Conservation (phyloP, 2,329 filamentous ascomycete genomes). For the Herpotrichia juniperi region DNA sequence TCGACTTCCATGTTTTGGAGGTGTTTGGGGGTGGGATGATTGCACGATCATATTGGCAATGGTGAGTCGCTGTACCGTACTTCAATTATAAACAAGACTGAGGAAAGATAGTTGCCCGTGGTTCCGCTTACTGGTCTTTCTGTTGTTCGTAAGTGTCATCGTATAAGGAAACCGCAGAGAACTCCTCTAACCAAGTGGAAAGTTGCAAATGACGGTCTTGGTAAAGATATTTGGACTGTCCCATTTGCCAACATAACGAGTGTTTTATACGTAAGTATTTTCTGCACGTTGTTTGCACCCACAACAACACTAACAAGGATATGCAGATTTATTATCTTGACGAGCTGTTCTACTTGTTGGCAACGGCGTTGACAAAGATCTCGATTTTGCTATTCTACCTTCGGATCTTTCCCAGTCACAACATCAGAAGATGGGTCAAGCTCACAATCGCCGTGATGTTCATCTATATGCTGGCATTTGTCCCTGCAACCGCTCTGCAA, state of each 20-base stretch:
- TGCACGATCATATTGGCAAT: conserved; percentile 46
- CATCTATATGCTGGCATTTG: conserved; percentile 26
- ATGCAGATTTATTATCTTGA: conserved; percentile 29
- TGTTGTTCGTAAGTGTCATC: conserved; percentile 13
- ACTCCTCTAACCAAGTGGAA: conserved; percentile 3
- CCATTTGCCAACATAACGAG: conserved; percentile 49
- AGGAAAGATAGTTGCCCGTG: conserved; percentile 16
- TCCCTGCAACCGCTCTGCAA: conserved; percentile 21
- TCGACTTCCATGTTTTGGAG: conserved; percentile 41
- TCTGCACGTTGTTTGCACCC: background rate
- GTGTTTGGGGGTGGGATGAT: conserved; percentile 48
- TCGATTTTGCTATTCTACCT: conserved; percentile 39
- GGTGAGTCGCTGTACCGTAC: conserved; percentile 23
- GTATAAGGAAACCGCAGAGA: conserved; percentile 7
- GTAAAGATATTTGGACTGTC: conserved; percentile 59
- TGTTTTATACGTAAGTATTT: conserved; percentile 44
- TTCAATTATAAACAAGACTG: conserved; percentile 2
- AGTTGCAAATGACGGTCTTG: conserved; percentile 50
- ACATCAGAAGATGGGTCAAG: conserved; percentile 21
- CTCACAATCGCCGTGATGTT: conserved; percentile 20
- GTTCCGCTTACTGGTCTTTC: conserved; percentile 27
- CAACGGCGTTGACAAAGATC: conserved; percentile 32
- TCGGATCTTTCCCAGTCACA: conserved; percentile 32
- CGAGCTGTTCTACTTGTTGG: conserved; percentile 25
- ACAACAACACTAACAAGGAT: background rate